Evolutionary conservation across 306 rosid species (phyloP), one percentile per base, ranked within the genome.

Genomic region (Vigna radiata): DNA sequence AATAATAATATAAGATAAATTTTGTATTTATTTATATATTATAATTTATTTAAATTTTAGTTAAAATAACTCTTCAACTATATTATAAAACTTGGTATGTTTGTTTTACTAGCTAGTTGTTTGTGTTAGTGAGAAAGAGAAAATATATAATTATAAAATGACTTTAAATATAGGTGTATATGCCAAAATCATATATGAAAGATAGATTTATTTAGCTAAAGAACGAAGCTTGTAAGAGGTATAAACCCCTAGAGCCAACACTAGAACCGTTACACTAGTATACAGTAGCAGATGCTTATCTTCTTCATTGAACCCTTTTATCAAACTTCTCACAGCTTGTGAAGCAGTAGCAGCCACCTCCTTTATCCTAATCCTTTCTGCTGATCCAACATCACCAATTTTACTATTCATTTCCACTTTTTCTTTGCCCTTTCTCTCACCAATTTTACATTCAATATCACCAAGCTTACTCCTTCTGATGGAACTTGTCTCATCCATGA

Each of bases 311-410:
- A 61, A 61, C 13, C 21, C 36, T 10, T 61, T 61, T 7, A 29
- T 5, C 11, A 60, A 6, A 60, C 44, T 31, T 60, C 21, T 60
- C 43, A 60, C 11, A 15, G 12, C 67, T 12, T 59, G 39, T 25
- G 65, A 59, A 59, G 65, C 65, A 59, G 39, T 25, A 29, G 18
- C 44, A 61, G 67, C 67, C 67, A 31, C 43, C 43, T 31, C 21
- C 43, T 61, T 61, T 31, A 61, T 61, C 33, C 39, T 11, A 15
- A 15, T 31, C 43, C 44, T 8, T 61, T 61, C 15, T 31, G 46
- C 7, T 31, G 23, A 31, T 16, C 44, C 44, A 31, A 61, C 7
- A 58, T 56, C 5, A 41, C 13, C 27, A 25, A 25, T 25, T 25
- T 25, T 25, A 25, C 27, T 25, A 25, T 25, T 25, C 27, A 25